Evolutionary conservation across 306 rosid genomes (phyloP).

Genomic region (Ormosia semicastrata): DNA sequence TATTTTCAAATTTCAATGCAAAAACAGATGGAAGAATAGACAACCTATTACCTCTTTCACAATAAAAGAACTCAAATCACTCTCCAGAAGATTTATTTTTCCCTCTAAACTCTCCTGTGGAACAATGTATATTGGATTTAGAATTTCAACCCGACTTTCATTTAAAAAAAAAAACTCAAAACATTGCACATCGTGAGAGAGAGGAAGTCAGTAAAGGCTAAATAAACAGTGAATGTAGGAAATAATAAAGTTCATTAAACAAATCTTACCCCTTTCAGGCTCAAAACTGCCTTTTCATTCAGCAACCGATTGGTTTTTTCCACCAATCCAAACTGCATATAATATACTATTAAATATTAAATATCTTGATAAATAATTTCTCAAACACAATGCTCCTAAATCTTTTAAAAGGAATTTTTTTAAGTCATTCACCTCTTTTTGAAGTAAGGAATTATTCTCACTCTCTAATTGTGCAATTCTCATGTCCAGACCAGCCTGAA

Average conservation of each 20-base stretch:
- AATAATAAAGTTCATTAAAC: slow-evolving; percentile 12
- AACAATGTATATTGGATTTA: slow-evolving; percentile 29
- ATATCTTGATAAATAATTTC: slow-evolving; percentile 26
- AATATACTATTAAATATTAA: slow-evolving; percentile 25
- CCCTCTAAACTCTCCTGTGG: slow-evolving; percentile 61
- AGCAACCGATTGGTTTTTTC: slow-evolving; percentile 42
- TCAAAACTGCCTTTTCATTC: slow-evolving; percentile 44
- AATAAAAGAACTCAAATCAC: slow-evolving; percentile 40
- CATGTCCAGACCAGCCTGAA: slow-evolving; percentile 60
- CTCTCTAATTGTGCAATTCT: slow-evolving; percentile 50
- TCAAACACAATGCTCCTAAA: slow-evolving; percentile 3
- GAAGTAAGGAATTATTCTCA: slow-evolving; percentile 58
- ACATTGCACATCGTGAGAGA: neutral
- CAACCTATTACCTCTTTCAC: slow-evolving; percentile 50
- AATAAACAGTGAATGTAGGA: neutral
- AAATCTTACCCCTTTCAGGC: slow-evolving; percentile 41
- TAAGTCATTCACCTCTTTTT: slow-evolving; percentile 49
- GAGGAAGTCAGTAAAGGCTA: neutral
- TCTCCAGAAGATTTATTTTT: slow-evolving; percentile 53
- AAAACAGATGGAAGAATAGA: neutral
- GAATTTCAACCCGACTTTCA: slow-evolving; percentile 10
- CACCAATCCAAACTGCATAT: slow-evolving; percentile 51
- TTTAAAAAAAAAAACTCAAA: neutral
- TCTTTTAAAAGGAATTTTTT: neutral
- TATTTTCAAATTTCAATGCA: neutral